Conservation (phyloP, 2,329 filamentous ascomycete genomes). For the Xylaria sp. region DNA sequence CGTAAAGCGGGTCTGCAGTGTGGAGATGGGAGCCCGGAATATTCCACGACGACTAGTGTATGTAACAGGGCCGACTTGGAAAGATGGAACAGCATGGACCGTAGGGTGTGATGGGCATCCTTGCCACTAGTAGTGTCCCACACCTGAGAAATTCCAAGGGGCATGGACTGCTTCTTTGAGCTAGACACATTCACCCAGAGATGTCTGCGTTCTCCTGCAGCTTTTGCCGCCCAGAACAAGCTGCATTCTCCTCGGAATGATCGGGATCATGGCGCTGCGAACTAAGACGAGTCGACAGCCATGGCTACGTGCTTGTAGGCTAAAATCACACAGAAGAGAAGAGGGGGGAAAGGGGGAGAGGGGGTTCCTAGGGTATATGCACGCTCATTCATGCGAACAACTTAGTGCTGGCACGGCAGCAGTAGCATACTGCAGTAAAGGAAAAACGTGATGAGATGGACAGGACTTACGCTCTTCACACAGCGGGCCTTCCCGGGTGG, state of each 20-base stretch:
- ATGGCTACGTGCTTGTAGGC: not conserved
- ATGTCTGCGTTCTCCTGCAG: not conserved
- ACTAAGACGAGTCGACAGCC: not conserved
- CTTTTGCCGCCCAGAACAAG: slow-evolving; percentile 7
- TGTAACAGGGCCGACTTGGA: slow-evolving; percentile 10
- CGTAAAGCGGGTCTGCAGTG: slow-evolving; percentile 2
- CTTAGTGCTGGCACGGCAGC: slow-evolving; percentile 4
- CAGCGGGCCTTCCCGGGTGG: slow-evolving; percentile 85
- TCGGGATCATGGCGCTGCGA: slow-evolving; percentile 4
- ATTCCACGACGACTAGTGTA: slow-evolving; percentile 7
- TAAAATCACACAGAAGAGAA: not conserved
- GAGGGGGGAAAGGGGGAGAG: not conserved
- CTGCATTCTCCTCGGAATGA: slow-evolving; percentile 4
- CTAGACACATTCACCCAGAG: slow-evolving; percentile 16
- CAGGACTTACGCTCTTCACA: slow-evolving; percentile 85
- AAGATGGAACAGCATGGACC: slow-evolving; percentile 4
- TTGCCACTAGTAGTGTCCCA: slow-evolving; percentile 15
- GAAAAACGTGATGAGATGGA: slow-evolving; percentile 15
- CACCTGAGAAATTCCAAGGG: slow-evolving; percentile 7
- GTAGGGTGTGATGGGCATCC: slow-evolving; percentile 10
- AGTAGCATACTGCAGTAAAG: not conserved
- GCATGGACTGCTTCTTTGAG: slow-evolving; percentile 21
- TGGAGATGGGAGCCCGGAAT: slow-evolving; percentile 15
- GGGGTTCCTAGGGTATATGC: slow-evolving; percentile 3
- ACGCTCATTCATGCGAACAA: slow-evolving; percentile 3